phyloP scores from a whole-genome alignment of 192 early-diverging fungal species.

The Dissophora globulifera region DNA sequence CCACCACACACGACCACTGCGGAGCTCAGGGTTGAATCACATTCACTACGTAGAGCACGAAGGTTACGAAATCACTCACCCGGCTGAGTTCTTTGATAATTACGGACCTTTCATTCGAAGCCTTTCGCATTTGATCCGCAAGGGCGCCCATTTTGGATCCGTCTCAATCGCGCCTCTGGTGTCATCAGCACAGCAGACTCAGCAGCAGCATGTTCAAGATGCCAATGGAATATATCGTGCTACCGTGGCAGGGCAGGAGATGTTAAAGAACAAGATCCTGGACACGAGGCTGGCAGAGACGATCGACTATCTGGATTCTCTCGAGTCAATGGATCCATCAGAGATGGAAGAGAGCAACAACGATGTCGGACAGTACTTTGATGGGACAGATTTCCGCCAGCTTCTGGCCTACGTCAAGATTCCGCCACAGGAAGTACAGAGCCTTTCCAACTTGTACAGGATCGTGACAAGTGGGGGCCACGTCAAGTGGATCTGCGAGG shows the following conservation, averaged over 20 bases:
- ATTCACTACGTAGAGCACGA: constrained; percentile 40
- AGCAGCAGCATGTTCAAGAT: constrained; percentile 10
- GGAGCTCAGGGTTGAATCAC: constrained; percentile 21
- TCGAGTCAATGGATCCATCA: constrained; percentile 21
- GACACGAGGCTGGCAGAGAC: constrained; percentile 26
- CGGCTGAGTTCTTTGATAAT: constrained; percentile 31
- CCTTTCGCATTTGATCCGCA: constrained; percentile 30
- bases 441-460: constrained; percentile 8
- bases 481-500: constrained; percentile 43
- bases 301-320: constrained; percentile 33
- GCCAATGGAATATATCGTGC: constrained; percentile 10
- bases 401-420: constrained; percentile 27
- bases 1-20: constrained; percentile 9
- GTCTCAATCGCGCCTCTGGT: constrained; percentile 30
- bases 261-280: constrained; percentile 14
- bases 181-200: background rate
- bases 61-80: constrained; percentile 29
- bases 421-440: background rate
- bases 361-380: background rate
- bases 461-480: constrained; percentile 24
- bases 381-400: constrained; percentile 30
- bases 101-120: constrained; percentile 28
- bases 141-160: constrained; percentile 21
- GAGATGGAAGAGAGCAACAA: background rate
- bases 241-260: constrained; percentile 15